A percentile compares a stretch with the other conserved stretches of the same genome.
Evolutionary conservation across 225 moss, liverwort and hornwort species (phyloP).

Genomic region (Pseudoscleropodium purum): DNA sequence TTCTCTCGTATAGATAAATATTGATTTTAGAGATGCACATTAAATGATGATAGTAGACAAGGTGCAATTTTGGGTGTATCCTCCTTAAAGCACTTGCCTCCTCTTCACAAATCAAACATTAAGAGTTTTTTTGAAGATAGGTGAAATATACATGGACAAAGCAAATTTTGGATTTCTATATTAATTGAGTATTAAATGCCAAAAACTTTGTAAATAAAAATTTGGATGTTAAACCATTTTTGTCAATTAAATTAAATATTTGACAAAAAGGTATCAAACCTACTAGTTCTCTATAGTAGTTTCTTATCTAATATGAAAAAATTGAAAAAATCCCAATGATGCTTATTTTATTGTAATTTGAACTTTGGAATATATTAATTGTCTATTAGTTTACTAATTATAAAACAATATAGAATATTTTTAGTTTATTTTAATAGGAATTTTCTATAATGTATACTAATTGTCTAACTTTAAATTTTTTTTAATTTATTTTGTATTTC

Average conservation of each 20-base stretch:
- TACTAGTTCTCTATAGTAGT: fast-evolving
- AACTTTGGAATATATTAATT: not conserved
- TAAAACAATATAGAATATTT: not conserved
- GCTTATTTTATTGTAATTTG: not conserved
- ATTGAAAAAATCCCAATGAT: not conserved
- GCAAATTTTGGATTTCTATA: not conserved
- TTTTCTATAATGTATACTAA: not conserved
- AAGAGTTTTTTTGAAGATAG: not conserved
- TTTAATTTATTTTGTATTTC: not conserved
- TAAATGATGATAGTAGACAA: not conserved
- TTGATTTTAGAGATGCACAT: not conserved
- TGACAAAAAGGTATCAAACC: fast-evolving
- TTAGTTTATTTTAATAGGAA: not conserved
- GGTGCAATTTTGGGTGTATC: not conserved
- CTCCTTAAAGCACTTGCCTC: not conserved
- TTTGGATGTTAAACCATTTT: not conserved
- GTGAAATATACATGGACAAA: not conserved
- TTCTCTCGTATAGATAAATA: not conserved
- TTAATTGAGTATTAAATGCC: not conserved
- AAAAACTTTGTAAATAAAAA: not conserved
- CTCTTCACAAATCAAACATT: not conserved
- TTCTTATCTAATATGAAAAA: not conserved
- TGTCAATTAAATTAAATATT: not conserved
- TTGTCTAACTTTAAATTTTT: fast-evolving
- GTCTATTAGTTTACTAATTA: not conserved